These are phyloP conservation scores for Claviceps digitariae DNA, from an alignment of 2,329 filamentous ascomycete genomes.

Conservation along the genomic window DNA sequence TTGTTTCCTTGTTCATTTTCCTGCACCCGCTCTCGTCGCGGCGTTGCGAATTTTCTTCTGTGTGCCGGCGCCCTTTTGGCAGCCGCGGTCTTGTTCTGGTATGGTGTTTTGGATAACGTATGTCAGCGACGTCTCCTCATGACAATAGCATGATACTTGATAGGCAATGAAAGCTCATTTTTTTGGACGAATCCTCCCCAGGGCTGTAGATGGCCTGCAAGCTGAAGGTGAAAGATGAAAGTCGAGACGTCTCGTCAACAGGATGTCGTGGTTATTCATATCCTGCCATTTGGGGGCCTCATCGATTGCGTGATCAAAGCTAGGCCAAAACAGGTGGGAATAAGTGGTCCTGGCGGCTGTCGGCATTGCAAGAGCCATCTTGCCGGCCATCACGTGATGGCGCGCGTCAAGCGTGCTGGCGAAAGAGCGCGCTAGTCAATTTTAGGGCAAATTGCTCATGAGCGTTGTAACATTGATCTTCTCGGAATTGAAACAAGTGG, in stretches of 20 bases:
- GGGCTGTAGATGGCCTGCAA: constrained; percentile 4
- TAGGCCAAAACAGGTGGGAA: constrained; percentile 12
- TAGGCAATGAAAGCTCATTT: constrained; percentile 8
- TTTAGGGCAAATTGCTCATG: neutral
- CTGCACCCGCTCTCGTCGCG: neutral
- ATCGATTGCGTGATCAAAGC: constrained; percentile 20
- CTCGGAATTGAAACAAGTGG: neutral
- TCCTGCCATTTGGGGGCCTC: constrained; percentile 10
- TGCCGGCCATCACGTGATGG: neutral
- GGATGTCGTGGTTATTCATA: constrained; percentile 9
- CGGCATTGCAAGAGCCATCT: neutral
- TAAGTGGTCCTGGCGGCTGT: constrained; percentile 1
- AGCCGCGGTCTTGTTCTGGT: neutral
- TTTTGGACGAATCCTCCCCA: constrained; percentile 2
- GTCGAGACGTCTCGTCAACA: constrained; percentile 1
- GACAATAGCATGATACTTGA: constrained; percentile 8
- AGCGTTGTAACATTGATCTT: neutral
- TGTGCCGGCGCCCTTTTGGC: neutral
- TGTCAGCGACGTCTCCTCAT: constrained; percentile 1
- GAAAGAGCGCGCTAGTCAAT: neutral
- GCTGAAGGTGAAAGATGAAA: constrained; percentile 10
- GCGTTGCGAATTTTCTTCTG: neutral
- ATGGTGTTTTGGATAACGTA: neutral
- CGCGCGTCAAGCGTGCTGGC: neutral
- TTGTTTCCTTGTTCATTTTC: neutral